These are phyloP conservation scores for Curvularia sp. DNA, from an alignment of 2,329 filamentous ascomycete genomes.

Conservation along the genomic window DNA sequence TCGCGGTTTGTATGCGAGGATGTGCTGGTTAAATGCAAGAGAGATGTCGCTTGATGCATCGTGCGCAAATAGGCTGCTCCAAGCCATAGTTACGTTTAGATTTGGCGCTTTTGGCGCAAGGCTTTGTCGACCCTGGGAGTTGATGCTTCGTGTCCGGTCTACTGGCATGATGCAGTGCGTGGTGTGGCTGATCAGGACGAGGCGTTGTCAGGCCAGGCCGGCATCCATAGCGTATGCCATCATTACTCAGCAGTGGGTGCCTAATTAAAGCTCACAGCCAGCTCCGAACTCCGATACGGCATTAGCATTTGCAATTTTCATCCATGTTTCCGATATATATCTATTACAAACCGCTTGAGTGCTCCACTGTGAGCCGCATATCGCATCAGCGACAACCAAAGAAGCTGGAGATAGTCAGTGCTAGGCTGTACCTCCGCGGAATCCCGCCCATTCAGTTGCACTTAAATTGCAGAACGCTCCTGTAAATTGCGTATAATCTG, in stretches of 20 bases:
- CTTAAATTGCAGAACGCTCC: not conserved
- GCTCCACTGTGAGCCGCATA: not conserved
- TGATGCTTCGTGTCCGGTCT: slow-evolving; percentile 32
- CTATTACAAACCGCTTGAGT: not conserved
- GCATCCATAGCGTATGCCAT: not conserved
- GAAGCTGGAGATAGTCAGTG: not conserved
- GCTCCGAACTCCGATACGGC: not conserved
- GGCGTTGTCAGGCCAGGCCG: slow-evolving; percentile 1
- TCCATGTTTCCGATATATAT: not conserved
- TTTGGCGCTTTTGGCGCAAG: slow-evolving; percentile 64
- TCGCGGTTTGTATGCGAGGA: slow-evolving; percentile 4
- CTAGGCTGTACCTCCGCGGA: not conserved
- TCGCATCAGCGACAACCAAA: not conserved
- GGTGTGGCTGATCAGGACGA: not conserved
- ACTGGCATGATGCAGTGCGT: slow-evolving; percentile 50
- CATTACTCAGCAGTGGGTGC: slow-evolving; percentile 15
- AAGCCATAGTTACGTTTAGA: slow-evolving; percentile 66
- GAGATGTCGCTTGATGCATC: slow-evolving; percentile 60
- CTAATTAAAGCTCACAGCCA: too few species aligned
- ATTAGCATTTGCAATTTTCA: not conserved
- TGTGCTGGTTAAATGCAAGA: slow-evolving; percentile 56
- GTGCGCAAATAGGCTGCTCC: slow-evolving; percentile 59
- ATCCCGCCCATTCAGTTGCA: not conserved
- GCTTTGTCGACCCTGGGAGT: slow-evolving; percentile 57
- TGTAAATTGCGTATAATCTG: not conserved